Base-by-base conservation (phyloP, 805 yeast species). In the Grigorovia jiainica region DNA sequence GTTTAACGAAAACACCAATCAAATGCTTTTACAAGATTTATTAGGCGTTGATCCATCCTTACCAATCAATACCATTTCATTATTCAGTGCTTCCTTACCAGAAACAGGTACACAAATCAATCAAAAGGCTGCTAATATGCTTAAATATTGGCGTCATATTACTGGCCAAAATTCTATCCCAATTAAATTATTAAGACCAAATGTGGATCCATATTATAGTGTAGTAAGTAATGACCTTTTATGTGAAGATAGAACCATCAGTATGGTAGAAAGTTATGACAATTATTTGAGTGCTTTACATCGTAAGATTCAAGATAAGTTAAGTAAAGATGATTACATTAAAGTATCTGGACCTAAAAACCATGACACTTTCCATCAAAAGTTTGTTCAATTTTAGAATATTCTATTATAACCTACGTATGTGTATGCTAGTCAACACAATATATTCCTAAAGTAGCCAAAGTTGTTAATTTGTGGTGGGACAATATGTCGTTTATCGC, bases 251-350 rank as follows among this genome's bases (percentile, higher is more conserved):
- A 70, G 76, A 36, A 64, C 69, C 19, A 65, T 65, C 30, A 76
- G 79, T 34, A 66, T 73, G 58, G 56, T 76, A 52, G 63, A 69
- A 50, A 72, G 79, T 17, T 82, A 79, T 56, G 60, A 74, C 5
- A 95, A 84, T 43, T 87, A 75, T 51, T 65, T 90, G 47, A 65
- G 76, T 7, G 72, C 72, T 31, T 64, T 89, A 41, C 96, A 90
- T 59, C 77, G 75, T 42, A 70, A 71, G 7, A 75, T 83, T 24
- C 71, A 67, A 39, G 74, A 67, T 13, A 76, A 71, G 46, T 47
- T 76, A 17, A 78, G 73, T 15, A 70, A 67, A 36, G 78, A 73
- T 15, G 62, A 61, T 33, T 61, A 45, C 42, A 46, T 58, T 5
- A 61, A 60, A 36, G 44, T 54, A 4, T 29, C 49, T 30, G 42